Percentiles rank a stretch among this genome's conserved stretches.
Evolutionary conservation across 768 basidiomycete species (phyloP).

Genomic region (Collybia mongolica): DNA sequence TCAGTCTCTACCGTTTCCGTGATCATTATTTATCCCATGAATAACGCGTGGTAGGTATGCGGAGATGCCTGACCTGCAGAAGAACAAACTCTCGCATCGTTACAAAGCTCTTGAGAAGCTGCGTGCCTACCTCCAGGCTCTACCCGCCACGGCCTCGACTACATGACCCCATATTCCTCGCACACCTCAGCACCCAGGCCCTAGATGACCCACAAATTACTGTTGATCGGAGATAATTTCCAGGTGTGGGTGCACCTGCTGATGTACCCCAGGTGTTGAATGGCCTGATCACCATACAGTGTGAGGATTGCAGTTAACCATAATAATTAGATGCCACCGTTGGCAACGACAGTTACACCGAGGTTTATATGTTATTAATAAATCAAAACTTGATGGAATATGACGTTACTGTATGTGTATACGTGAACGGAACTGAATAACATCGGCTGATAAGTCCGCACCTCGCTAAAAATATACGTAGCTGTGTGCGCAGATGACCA

Average conservation of each 20-base stretch:
- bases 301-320: too few relatives aligned
- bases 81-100: slow-evolving; percentile 74
- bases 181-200: too few relatives aligned
- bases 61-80: slow-evolving; percentile 68
- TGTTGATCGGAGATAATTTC: too few relatives aligned
- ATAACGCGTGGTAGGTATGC: slow-evolving; percentile 51
- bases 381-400: not conserved
- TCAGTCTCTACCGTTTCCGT: slow-evolving; percentile 31
- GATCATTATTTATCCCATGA: slow-evolving; percentile 2
- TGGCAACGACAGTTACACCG: too few relatives aligned
- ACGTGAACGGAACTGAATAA: not conserved
- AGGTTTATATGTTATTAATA: not conserved
- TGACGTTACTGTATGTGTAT: not conserved
- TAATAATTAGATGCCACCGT: too few relatives aligned
- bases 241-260: too few relatives aligned
- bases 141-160: slow-evolving; percentile 5
- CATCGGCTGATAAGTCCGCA: not conserved
- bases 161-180: not conserved
- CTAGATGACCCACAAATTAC: too few relatives aligned
- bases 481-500: not conserved
- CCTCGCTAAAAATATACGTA: not conserved
- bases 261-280: too few relatives aligned
- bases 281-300: too few relatives aligned
- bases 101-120: slow-evolving; percentile 74
- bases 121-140: slow-evolving; percentile 44